Base-by-base conservation (phyloP, 148 eudicot species). In the Vaccinium myrtillus region DNA sequence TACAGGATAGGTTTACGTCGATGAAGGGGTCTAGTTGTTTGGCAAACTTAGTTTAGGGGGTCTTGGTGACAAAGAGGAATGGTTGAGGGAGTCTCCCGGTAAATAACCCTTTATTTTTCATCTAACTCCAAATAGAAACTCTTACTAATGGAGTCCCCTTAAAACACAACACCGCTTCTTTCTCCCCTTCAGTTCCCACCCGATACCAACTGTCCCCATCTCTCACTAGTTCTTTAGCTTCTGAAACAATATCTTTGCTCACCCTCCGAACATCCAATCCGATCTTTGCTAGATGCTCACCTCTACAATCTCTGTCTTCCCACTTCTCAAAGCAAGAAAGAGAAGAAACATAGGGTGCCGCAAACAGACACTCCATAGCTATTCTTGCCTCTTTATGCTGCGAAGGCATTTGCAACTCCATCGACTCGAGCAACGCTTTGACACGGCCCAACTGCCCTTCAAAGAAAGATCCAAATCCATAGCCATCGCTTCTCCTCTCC, bases 301-400 rank as follows among this genome's bases (percentile, higher is more conserved):
- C 32, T 61, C 27, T 19, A 25, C 32, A 36, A 32, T 16, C 53
- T 80, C 30, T 61, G 65, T 90, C 87, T 75, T 86, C 87, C 88
- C 82, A 86, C 80, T 79, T 65, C 73, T 59, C 79, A 69, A 51
- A 55, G 80, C 84, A 82, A 58, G 77, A 67, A 6, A 36, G 4
- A 12, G 84, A 67, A 48, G 81, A 83, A 6, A 87, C 69, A 81
- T 36, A 80, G 48, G 88, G 92, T 36, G 85, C 84, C 55, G 87
- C 85, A 81, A 89, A 90, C 1, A 89, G 87, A 69, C 86, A 46
- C 81, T 90, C 90, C 87, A 89, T 79, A 27, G 90, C 88, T 14
- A 65, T 79, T 81, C 90, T 90, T 49, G 87, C 92, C 75, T 89
- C 92, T 9, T 46, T 73, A 18, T 83, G 83, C 67, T 82, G 73